These are phyloP conservation scores for Santalum album DNA, from an alignment of 164 flowering plant genomes.

Conservation along the genomic window DNA sequence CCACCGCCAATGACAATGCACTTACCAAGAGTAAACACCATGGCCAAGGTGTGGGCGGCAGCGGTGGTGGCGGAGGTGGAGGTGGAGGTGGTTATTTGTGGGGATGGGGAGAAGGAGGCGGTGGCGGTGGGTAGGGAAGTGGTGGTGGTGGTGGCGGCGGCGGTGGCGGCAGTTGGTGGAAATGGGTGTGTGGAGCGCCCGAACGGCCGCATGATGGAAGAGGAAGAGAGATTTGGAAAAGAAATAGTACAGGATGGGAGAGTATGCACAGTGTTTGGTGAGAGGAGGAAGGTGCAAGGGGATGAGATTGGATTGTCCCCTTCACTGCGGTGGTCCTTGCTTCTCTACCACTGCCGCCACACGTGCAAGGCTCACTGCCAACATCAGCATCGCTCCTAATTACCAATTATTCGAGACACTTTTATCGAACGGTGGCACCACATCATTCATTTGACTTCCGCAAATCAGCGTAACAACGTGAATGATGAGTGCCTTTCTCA, in stretches of 20 bases:
- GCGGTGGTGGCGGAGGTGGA: constrained; percentile 9
- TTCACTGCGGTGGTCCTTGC: constrained; percentile 66
- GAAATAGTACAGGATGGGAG: constrained; percentile 34
- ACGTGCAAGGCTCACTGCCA: constrained; percentile 67
- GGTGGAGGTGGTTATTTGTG: too few relatives aligned
- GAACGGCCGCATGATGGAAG: constrained; percentile 7
- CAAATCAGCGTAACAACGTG: too few relatives aligned
- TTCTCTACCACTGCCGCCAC: constrained; percentile 48
- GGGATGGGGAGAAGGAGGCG: constrained; percentile 24
- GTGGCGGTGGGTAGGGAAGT: constrained; percentile 20
- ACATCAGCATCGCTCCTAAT: constrained; percentile 7
- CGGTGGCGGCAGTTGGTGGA: constrained; percentile 31
- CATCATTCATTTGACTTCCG: too few relatives aligned
- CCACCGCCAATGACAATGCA: too few relatives aligned
- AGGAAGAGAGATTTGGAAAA: constrained; percentile 10
- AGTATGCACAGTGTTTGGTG: constrained; percentile 55
- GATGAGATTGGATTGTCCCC: constrained; percentile 67
- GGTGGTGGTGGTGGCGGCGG: constrained; percentile 30
- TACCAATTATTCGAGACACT: too few relatives aligned
- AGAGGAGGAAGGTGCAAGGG: constrained; percentile 46
- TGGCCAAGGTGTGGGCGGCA: too few relatives aligned
- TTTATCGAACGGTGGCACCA: too few relatives aligned
- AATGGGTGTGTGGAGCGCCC: constrained; percentile 30
- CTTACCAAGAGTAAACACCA: too few relatives aligned
- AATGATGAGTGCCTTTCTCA: too few relatives aligned